Percentiles rank a stretch among this genome's conserved stretches.
Evolutionary conservation across 2,329 filamentous ascomycete genomes (phyloP).

Genomic region (Colletotrichum coccodes): DNA sequence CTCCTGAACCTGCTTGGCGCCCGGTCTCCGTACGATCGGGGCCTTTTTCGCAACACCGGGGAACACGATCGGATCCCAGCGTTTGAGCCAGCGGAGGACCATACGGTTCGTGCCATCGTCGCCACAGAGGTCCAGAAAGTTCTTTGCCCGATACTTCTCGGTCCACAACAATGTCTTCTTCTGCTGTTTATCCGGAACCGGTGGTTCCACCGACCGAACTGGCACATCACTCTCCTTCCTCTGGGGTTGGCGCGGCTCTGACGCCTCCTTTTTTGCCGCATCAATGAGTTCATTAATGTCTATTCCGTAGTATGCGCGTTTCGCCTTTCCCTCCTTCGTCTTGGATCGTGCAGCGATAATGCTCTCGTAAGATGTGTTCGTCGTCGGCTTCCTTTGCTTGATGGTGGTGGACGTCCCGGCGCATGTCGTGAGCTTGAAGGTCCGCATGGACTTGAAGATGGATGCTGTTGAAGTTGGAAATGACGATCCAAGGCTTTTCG

Average conservation of each 20-base stretch:
- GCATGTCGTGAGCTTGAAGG: slow-evolving; percentile 62
- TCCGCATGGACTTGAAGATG: slow-evolving; percentile 30
- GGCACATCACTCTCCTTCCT: slow-evolving; percentile 43
- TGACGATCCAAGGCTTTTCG: neutral
- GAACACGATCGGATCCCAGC: slow-evolving; percentile 94
- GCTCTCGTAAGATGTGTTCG: slow-evolving; percentile 68
- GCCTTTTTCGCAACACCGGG: slow-evolving; percentile 76
- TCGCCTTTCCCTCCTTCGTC: slow-evolving; percentile 74
- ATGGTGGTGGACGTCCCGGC: slow-evolving; percentile 67
- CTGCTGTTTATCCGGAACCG: slow-evolving; percentile 46
- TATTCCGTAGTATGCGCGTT: slow-evolving; percentile 88
- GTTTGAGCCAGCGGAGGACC: slow-evolving; percentile 92
- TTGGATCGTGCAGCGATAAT: slow-evolving; percentile 75
- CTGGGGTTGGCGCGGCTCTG: slow-evolving; percentile 41
- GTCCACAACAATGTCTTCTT: slow-evolving; percentile 82
- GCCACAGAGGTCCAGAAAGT: slow-evolving; percentile 92
- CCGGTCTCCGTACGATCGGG: slow-evolving; percentile 53
- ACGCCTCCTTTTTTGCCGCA: slow-evolving; percentile 71
- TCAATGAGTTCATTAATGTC: slow-evolving; percentile 88
- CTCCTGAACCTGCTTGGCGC: slow-evolving; percentile 51
- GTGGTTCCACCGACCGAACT: slow-evolving; percentile 55
- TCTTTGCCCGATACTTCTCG: slow-evolving; percentile 93
- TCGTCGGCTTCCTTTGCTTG: slow-evolving; percentile 59
- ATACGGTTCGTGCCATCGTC: slow-evolving; percentile 93
- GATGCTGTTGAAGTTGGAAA: slow-evolving; percentile 34